phyloP scores from a whole-genome alignment of 2,329 filamentous ascomycete genomes.

The Neoarthrinium moseri region DNA sequence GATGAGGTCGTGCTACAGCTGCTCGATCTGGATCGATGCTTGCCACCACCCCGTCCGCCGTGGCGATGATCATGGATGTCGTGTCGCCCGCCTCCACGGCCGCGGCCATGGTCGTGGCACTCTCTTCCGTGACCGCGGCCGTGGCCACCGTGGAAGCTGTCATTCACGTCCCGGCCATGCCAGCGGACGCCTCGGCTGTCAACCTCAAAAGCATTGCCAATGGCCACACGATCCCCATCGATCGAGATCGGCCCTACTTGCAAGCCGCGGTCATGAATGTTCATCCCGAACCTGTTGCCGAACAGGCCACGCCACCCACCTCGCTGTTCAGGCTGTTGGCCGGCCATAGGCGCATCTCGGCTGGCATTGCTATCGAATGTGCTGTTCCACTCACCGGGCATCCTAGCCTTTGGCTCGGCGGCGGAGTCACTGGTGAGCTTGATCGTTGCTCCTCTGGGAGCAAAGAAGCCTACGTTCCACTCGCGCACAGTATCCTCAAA shows the following conservation, averaged over 20 bases:
- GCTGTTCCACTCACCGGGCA: constrained; percentile 32
- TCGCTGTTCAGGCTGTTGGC: constrained; percentile 2
- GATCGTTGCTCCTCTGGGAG: constrained; percentile 46
- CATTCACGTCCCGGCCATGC: constrained; percentile 41
- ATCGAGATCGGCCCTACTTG: constrained; percentile 38
- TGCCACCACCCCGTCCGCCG: not conserved
- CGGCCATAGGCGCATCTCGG: not conserved
- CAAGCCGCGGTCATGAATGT: constrained; percentile 23
- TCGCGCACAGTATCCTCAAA: constrained; percentile 43
- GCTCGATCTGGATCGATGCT: constrained; percentile 25
- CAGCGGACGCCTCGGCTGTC: constrained; percentile 46
- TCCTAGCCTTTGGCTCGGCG: constrained; percentile 6
- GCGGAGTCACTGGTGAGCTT: constrained; percentile 21
- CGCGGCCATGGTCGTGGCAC: not conserved
- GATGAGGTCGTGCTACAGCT: constrained; percentile 36
- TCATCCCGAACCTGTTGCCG: constrained; percentile 14
- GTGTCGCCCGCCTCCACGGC: constrained; percentile 1
- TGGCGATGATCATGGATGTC: not conserved
- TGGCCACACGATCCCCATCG: constrained; percentile 40
- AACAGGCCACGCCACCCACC: constrained; percentile 2
- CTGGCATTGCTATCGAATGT: not conserved
- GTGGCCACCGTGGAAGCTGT: not conserved
- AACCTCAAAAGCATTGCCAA: constrained; percentile 41
- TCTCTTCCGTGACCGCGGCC: constrained; percentile 16
- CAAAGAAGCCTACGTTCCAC: constrained; percentile 60